Evolutionary conservation across 1,139 yeast genomes (phyloP), one percentile per base, ranked within the genome.

Genomic region (Magnusiomyces suaveolens): DNA sequence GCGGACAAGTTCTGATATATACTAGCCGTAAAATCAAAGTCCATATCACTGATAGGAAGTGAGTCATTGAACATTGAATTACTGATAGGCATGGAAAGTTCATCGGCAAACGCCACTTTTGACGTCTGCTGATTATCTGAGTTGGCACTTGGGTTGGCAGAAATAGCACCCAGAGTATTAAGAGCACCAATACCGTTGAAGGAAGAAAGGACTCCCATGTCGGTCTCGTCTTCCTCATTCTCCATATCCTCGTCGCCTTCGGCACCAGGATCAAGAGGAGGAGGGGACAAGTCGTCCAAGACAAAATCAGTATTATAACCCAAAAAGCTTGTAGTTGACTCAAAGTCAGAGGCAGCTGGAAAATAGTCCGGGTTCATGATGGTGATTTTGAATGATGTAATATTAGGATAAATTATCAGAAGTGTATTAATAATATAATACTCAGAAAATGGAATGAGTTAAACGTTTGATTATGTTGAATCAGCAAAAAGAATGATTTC

Each of bases 231-330:
- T 6, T 48, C 43, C 20, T 48, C 51, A 23, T 36, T 39, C 12
- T 48, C 51, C 23, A 36, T 29, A n/a, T 48, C 51, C 21, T 48
- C 51, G 32, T 48, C 51, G 43, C 44, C 51, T 8, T 48, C 51
- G 4, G 36, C 48, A n/a, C 48, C 48, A 24, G 33, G 48, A 23
- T 48, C 51, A 3, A 48, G 43, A 16, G 51, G 51, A 48, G 51
- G 51, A 21, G 51, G 51, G 4, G 44, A 48, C 20, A 36, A 14
- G 23, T 36, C 32, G 51, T 48, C 51, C n/a, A 38, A 38, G 23
- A 16, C 23, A 24, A 26, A 6, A 26, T n/a, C 8, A 2, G 38
- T 10, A 16, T n/a, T 16, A 25, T 41, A 41, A 3, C 16, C 4
- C 44, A 41, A 20, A 3, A n/a, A 46, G 23, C n/a, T 21, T 3